These are phyloP conservation scores for Trametes cubensis DNA, from an alignment of 768 basidiomycete species.

Conservation along the genomic window DNA sequence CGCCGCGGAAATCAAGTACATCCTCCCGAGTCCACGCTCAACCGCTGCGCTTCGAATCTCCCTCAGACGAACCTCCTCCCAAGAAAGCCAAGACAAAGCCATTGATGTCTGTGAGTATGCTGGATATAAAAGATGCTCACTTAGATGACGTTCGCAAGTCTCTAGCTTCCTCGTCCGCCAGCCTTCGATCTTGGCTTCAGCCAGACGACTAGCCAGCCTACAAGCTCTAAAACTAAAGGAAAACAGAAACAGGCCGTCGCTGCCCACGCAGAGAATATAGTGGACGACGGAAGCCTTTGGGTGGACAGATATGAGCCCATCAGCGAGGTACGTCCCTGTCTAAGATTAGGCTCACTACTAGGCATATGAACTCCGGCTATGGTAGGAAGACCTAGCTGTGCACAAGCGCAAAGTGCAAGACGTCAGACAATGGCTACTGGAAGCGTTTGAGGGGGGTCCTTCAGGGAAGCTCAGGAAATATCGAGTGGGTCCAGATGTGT, in stretches of 20 bases:
- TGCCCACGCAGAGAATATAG: not conserved
- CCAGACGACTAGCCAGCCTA: slow-evolving; percentile 15
- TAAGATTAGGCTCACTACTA: not conserved
- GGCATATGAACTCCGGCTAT: not conserved
- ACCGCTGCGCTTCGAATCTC: slow-evolving; percentile 1
- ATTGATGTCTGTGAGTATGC: slow-evolving; percentile 27
- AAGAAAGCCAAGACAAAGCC: slow-evolving; percentile 31
- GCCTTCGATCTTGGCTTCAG: slow-evolving; percentile 24
- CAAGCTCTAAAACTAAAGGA: slow-evolving; percentile 24
- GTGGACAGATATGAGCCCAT: slow-evolving; percentile 38
- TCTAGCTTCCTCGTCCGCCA: slow-evolving; percentile 27
- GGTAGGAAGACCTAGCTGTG: slow-evolving; percentile 73
- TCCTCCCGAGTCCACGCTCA: slow-evolving; percentile 7
- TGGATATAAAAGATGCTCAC: not conserved
- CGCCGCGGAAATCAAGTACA: not conserved
- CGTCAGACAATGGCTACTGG: slow-evolving; percentile 71
- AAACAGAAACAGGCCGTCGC: slow-evolving; percentile 28
- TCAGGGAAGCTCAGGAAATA: slow-evolving; percentile 70
- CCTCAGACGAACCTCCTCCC: slow-evolving; percentile 23
- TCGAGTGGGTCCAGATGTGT: slow-evolving; percentile 51
- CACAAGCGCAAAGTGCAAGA: slow-evolving; percentile 80
- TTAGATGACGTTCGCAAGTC: slow-evolving; percentile 12
- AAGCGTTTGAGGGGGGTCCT: slow-evolving; percentile 71
- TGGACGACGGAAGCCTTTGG: slow-evolving; percentile 32
- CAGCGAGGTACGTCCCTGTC: slow-evolving; percentile 28